Evolutionary conservation across 371 early-diverging fungal genomes (phyloP).

Genomic region (Mucor mucedo): DNA sequence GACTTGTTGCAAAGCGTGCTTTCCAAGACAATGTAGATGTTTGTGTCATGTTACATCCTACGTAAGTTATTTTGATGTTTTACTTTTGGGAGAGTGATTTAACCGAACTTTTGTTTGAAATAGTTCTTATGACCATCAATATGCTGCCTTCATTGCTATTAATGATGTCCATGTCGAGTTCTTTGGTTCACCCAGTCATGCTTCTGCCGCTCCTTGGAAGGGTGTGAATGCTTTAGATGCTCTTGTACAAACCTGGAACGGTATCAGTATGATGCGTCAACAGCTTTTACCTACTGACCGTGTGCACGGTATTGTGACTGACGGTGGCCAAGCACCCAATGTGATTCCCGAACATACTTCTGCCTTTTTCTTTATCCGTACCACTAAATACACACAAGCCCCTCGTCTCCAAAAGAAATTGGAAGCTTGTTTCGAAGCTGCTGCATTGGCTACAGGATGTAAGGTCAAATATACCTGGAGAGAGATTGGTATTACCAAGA

Average conservation of each 20-base stretch:
- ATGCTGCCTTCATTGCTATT: conserved; percentile 48
- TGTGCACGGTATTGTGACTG: conserved; percentile 76
- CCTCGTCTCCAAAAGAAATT: conserved; percentile 56
- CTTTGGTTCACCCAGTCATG: conserved; percentile 72
- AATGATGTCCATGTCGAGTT: conserved; percentile 61
- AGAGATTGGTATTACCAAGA: conserved; percentile 45
- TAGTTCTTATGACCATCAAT: conserved; percentile 36
- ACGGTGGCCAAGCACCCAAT: conserved; percentile 66
- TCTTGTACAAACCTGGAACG: conserved; percentile 62
- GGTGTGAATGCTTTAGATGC: conserved; percentile 81
- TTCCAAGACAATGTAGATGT: conserved; percentile 70
- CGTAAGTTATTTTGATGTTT: conserved; percentile 30
- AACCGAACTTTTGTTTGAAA: not conserved
- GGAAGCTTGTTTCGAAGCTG: conserved; percentile 65
- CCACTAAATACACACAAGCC: conserved; percentile 55
- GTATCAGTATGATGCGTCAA: conserved; percentile 73
- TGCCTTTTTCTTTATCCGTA: conserved; percentile 66
- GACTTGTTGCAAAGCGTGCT: conserved; percentile 66
- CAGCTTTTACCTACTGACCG: conserved; percentile 69
- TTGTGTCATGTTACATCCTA: conserved; percentile 83
- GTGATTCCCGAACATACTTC: conserved; percentile 72
- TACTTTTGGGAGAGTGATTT: not conserved
- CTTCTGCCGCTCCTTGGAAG: conserved; percentile 43
- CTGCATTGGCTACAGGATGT: conserved; percentile 77
- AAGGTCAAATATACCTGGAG: conserved; percentile 65